These are phyloP conservation scores for Fusarium bulbicola DNA, from an alignment of 2,329 filamentous ascomycete species.

Conservation along the genomic window DNA sequence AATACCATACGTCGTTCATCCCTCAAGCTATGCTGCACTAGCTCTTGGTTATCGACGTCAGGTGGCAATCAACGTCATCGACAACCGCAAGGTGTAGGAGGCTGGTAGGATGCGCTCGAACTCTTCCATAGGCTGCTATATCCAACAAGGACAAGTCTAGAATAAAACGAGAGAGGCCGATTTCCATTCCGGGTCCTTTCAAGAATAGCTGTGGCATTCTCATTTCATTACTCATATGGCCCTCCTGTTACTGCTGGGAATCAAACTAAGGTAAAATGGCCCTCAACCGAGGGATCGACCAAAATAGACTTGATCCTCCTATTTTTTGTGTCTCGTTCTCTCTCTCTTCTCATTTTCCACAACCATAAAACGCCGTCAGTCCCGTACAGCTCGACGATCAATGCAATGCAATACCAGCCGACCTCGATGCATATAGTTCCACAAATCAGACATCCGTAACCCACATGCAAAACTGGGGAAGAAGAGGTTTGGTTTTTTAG, in stretches of 20 bases:
- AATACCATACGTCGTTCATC: not conserved
- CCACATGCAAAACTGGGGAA: conserved; percentile 29
- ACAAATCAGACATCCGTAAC: conserved; percentile 44
- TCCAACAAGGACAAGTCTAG: conserved; percentile 8
- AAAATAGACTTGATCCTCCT: conserved; percentile 11
- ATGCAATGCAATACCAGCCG: conserved; percentile 45
- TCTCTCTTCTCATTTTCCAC: conserved; percentile 26
- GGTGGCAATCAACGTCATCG: conserved; percentile 31
- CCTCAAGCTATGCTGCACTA: not conserved
- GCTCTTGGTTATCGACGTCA: conserved; percentile 10
- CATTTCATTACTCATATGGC: conserved; percentile 36
- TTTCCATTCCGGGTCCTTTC: not conserved
- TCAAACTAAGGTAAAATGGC: conserved; percentile 25
- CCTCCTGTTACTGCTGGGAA: conserved; percentile 28
- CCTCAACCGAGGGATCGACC: conserved; percentile 7
- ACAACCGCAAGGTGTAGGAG: not conserved
- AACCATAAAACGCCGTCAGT: conserved; percentile 44
- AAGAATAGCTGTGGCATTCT: conserved; percentile 24
- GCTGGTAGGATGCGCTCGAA: conserved; percentile 8
- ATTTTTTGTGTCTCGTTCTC: conserved; percentile 2
- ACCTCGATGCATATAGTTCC: conserved; percentile 48
- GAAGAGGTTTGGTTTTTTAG: conserved; percentile 11
- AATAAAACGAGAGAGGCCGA: conserved; percentile 11
- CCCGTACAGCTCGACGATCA: conserved; percentile 41
- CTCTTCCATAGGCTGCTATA: conserved; percentile 6